phyloP scores from a whole-genome alignment of 495 filamentous ascomycete species.

The Neurospora sp. region DNA sequence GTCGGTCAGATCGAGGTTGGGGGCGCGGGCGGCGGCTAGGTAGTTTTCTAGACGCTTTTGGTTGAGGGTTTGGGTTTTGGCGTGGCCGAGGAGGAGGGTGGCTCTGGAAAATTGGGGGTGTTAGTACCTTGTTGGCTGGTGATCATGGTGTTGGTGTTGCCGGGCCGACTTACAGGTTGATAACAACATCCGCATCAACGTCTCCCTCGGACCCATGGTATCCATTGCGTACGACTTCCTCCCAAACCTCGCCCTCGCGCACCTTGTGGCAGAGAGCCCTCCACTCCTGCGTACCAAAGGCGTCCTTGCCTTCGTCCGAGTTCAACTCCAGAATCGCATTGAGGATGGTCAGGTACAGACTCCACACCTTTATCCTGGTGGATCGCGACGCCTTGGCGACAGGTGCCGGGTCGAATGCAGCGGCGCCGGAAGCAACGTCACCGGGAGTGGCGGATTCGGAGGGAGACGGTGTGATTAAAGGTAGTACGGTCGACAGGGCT shows the following conservation, averaged over 20 bases:
- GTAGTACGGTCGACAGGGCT: conserved; percentile 69
- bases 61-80: conserved; percentile 67
- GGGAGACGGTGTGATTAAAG: conserved; percentile 51
- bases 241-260: conserved; percentile 81
- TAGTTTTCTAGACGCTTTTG: conserved; percentile 86
- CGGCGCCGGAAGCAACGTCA: conserved; percentile 21
- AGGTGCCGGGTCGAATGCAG: conserved; percentile 44
- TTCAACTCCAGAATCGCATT: conserved; percentile 84
- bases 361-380: conserved; percentile 91
- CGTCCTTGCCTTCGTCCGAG: conserved; percentile 76
- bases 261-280: conserved; percentile 67
- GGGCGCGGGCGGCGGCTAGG: conserved; percentile 64
- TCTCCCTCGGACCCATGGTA: conserved; percentile 80
- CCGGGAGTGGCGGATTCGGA: conserved; percentile 2
- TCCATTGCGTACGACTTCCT: conserved; percentile 74
- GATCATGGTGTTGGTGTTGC: neutral
- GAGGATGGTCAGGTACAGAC: conserved; percentile 84
- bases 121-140: conserved; percentile 2
- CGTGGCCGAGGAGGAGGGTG: conserved; percentile 78
- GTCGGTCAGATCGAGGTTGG: conserved; percentile 52
- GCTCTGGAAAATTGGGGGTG: conserved; percentile 39
- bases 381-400: conserved; percentile 62
- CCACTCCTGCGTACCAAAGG: conserved; percentile 79
- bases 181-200: conserved; percentile 90
- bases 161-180: conserved; percentile 65